These are phyloP conservation scores for Metschnikowia matae DNA, from an alignment of 805 yeast species.

Conservation along the genomic window DNA sequence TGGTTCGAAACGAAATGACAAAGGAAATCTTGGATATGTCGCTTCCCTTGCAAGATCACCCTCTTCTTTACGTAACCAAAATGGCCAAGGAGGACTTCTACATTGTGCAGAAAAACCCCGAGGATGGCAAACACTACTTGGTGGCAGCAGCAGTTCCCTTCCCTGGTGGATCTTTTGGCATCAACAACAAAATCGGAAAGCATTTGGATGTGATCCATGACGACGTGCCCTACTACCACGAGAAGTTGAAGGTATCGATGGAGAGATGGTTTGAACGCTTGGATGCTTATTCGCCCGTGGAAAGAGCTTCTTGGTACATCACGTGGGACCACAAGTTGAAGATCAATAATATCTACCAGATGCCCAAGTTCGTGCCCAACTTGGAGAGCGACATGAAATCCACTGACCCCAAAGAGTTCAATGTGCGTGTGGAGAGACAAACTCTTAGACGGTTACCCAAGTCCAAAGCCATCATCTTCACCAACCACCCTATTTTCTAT, in stretches of 20 bases:
- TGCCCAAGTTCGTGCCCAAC: conserved; percentile 43
- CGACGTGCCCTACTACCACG: conserved; percentile 66
- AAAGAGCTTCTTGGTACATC: conserved; percentile 71
- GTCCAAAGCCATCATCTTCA: conserved; percentile 61
- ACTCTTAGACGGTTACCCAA: conserved; percentile 65
- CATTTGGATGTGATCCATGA: conserved; percentile 61
- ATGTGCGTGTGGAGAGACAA: conserved; percentile 70
- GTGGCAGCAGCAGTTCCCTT: conserved; percentile 75
- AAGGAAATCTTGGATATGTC: conserved; percentile 59
- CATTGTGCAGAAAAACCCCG: conserved; percentile 49
- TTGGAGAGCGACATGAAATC: conserved; percentile 24
- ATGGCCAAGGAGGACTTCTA: conserved; percentile 78
- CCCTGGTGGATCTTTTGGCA: conserved; percentile 74
- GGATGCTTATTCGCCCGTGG: conserved; percentile 60
- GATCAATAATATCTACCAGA: conserved; percentile 52
- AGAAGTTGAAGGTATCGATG: conserved; percentile 64
- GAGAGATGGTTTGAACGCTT: conserved; percentile 66
- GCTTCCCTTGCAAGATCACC: conserved; percentile 58
- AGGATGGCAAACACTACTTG: conserved; percentile 53
- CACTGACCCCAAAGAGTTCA: conserved; percentile 50
- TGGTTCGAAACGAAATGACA: conserved; percentile 58
- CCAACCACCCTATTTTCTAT: conserved; percentile 76
- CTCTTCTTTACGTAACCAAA: conserved; percentile 57
- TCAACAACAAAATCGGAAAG: conserved; percentile 55
- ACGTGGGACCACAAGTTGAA: conserved; percentile 68